Evolutionary conservation across 2,329 filamentous ascomycete genomes (phyloP).

Genomic region (Arthrobotrys pseudoclavata): DNA sequence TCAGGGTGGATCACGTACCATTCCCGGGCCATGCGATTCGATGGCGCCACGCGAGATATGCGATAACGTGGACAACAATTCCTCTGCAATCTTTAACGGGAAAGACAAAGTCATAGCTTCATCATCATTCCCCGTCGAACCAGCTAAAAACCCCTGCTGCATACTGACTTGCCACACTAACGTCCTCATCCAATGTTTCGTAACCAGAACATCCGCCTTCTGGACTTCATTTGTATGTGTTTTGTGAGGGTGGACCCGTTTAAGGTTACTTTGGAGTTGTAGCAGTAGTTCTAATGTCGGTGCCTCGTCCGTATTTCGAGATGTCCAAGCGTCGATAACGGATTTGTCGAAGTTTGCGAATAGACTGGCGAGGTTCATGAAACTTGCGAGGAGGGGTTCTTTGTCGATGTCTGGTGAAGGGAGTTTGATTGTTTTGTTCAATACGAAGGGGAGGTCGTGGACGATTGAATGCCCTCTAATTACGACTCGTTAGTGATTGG

Average conservation of each 20-base stretch:
- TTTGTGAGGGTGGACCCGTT: constrained; percentile 46
- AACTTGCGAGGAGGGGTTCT: constrained; percentile 52
- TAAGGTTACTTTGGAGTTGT: constrained; percentile 49
- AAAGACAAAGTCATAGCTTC: constrained; percentile 55
- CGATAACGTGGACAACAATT: constrained; percentile 35
- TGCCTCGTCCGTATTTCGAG: constrained; percentile 47
- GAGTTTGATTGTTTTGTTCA: constrained; percentile 54
- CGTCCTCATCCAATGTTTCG: constrained; percentile 59
- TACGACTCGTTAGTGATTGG: background rate
- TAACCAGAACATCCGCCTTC: constrained; percentile 53
- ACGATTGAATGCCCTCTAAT: constrained; percentile 56
- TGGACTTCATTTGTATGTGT: constrained; percentile 54
- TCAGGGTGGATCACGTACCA: constrained; percentile 23
- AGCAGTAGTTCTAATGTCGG: constrained; percentile 40
- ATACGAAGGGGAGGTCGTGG: constrained; percentile 53
- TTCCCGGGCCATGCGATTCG: constrained; percentile 55
- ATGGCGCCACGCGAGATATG: constrained; percentile 50
- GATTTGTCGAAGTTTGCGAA: constrained; percentile 58
- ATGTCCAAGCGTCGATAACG: constrained; percentile 57
- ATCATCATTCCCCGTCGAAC: constrained; percentile 34
- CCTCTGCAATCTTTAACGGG: constrained; percentile 48
- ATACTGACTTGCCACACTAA: constrained; percentile 58
- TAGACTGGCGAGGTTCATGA: constrained; percentile 55
- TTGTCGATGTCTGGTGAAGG: constrained; percentile 53
- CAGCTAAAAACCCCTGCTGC: constrained; percentile 51